A percentile compares a stretch with the other conserved stretches of the same genome.
Conservation (phyloP, 176 grass and related monocot species). For the Neostapfia colusana region DNA sequence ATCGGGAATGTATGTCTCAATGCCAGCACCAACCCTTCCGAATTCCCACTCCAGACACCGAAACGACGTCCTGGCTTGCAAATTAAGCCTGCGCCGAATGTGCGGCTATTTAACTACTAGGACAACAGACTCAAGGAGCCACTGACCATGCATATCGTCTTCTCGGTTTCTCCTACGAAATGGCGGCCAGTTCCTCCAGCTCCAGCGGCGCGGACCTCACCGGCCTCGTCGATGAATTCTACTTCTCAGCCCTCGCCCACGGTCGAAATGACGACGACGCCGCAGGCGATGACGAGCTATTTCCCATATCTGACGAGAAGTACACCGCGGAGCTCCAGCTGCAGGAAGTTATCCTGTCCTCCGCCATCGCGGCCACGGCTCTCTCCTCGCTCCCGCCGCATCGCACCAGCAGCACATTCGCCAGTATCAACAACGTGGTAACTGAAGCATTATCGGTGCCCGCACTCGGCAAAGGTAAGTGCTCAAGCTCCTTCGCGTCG, state of each 20-base stretch:
- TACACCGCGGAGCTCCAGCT: slow-evolving; percentile 62
- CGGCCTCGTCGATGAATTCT: slow-evolving; percentile 52
- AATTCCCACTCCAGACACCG: slow-evolving; percentile 10
- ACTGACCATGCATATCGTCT: neutral
- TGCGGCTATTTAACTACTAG: slow-evolving; percentile 6
- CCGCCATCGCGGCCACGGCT: neutral
- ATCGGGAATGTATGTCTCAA: neutral
- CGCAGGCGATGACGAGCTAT: slow-evolving; percentile 40
- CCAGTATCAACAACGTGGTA: neutral
- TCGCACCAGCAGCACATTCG: too few relatives aligned
- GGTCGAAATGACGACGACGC: slow-evolving; percentile 18
- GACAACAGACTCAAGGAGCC: neutral
- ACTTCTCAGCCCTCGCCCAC: slow-evolving; percentile 55
- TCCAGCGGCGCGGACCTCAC: slow-evolving; percentile 20
- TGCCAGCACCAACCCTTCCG: neutral
- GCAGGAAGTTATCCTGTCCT: slow-evolving; percentile 61
- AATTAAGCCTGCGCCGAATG: neutral
- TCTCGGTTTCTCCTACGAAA: slow-evolving; percentile 7
- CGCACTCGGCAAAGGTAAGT: neutral
- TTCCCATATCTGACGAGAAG: slow-evolving; percentile 71
- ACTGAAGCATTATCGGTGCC: too few relatives aligned
- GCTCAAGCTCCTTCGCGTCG: neutral
- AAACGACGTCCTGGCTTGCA: neutral
- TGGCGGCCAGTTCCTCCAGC: slow-evolving; percentile 28
- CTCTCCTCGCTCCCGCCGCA: neutral